Percentiles rank a stretch among this genome's conserved stretches.
These are phyloP conservation scores for Suillus ampliporus DNA, from an alignment of 768 basidiomycete genomes.

Conservation along the genomic window DNA sequence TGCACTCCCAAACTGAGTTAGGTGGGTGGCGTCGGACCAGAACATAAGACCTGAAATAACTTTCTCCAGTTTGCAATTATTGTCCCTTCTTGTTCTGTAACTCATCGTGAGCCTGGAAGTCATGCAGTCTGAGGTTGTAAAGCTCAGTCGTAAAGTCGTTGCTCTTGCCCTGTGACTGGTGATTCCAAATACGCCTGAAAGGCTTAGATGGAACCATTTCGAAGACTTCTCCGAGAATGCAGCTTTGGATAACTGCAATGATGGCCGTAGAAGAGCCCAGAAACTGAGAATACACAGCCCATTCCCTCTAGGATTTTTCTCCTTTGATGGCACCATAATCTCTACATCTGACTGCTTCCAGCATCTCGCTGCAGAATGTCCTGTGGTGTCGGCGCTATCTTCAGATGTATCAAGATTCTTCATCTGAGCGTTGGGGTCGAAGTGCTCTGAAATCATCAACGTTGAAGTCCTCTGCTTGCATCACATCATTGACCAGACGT, in stretches of 20 bases:
- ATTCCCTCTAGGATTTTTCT: neutral
- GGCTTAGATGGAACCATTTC: constrained; percentile 35
- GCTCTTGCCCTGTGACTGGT: constrained; percentile 13
- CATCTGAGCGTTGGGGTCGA: constrained; percentile 9
- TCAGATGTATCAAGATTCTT: neutral
- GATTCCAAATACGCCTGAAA: constrained; percentile 30
- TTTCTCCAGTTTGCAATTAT: constrained; percentile 19
- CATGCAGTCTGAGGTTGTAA: constrained; percentile 40
- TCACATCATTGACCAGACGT: constrained; percentile 33
- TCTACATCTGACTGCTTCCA: neutral
- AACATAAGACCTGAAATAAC: constrained; percentile 15
- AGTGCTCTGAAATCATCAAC: constrained; percentile 24
- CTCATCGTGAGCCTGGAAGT: constrained; percentile 32
- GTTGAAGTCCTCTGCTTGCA: constrained; percentile 30
- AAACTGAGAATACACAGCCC: constrained; percentile 20
- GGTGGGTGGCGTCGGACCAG: constrained; percentile 1
- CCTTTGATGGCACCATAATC: neutral
- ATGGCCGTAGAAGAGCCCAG: constrained; percentile 34
- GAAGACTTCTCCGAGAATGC: constrained; percentile 25
- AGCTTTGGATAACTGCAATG: constrained; percentile 24
- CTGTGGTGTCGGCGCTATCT: neutral
- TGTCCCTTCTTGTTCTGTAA: constrained; percentile 34
- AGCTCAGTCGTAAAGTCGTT: constrained; percentile 32
- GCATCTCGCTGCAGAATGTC: neutral
- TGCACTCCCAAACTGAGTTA: constrained; percentile 36